Evolutionary conservation across 306 rosid genomes (phyloP), one percentile per base, ranked within the genome.

Genomic region (Ochetophila trinervis): DNA sequence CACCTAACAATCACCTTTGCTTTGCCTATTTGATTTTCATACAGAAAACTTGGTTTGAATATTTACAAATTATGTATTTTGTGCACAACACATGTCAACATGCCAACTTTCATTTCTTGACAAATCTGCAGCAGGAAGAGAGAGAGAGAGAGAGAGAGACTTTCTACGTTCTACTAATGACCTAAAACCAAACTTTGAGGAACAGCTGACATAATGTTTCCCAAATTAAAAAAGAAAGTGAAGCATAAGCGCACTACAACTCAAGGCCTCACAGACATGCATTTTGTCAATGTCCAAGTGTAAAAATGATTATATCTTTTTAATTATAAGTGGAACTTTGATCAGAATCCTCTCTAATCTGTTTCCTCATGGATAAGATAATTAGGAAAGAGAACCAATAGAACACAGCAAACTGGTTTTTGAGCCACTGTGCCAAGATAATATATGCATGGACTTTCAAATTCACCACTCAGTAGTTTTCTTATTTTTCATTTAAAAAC

Each of bases 111-210:
- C 67, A 57, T 14, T 36, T 50, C 18, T 11, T 22, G 57, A 20
- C 50, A 56, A 50, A 22, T 35, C 37, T 17, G 8, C 21, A 16
- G 5, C 21, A 19, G 21, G 8, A 5, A 16, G 51, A 8, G 13
- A 17, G 51, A 9, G 22, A 23, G 19, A 24, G 55, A 44, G 48
- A 49, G 34, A 32, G 5, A 54, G 32, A 36, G 22, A 2, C 3
- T 54, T 53, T 23, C 45, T 10, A 40, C 45, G 6, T 44, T 51
- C 45, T 66, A 52, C 21, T 4, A 20, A 32, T 32, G 68, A 60
- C 68, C 78, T 68, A 68, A 63, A 50, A 75, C 67, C 64, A 57
- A 78, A 52, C 78, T 57, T 68, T 63, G 58, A 53, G 37, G 35
- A 57, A 24, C 44, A 23, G 17, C n/a, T 62, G 63, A 44, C 24